These are phyloP conservation scores for Fusarium nanum DNA, from an alignment of 2,329 filamentous ascomycete species.

Conservation along the genomic window DNA sequence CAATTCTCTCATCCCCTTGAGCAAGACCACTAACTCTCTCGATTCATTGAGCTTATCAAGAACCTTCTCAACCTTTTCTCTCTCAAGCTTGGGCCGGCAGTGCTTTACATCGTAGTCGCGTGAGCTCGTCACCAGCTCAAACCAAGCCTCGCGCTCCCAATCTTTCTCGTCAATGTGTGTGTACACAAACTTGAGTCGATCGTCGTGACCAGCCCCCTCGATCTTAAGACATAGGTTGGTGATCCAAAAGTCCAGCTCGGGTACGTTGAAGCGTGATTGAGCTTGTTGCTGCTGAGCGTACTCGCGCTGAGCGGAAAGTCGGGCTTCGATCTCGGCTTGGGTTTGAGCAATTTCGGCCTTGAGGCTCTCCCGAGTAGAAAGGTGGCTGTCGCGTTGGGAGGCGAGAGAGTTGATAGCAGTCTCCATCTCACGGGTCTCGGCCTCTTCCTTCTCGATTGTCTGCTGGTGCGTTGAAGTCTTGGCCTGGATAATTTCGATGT, in stretches of 20 bases:
- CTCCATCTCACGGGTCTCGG: conserved; percentile 82
- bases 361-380: conserved; percentile 66
- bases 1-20: conserved; percentile 85
- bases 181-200: conserved; percentile 90
- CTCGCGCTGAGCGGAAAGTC: conserved; percentile 76
- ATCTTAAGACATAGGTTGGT: conserved; percentile 88
- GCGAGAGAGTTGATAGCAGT: conserved; percentile 68
- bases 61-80: conserved; percentile 80
- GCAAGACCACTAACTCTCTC: conserved; percentile 75
- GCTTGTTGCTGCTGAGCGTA: conserved; percentile 81
- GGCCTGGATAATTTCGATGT: conserved; percentile 83
- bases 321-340: conserved; percentile 75
- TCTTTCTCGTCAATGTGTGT: conserved; percentile 87
- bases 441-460: conserved; percentile 79
- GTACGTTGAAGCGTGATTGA: conserved; percentile 88
- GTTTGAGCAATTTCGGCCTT: conserved; percentile 73
- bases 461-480: conserved; percentile 78
- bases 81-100: conserved; percentile 83
- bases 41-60: conserved; percentile 85
- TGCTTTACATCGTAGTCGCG: conserved; percentile 88
- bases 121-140: conserved; percentile 85
- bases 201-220: conserved; percentile 85
- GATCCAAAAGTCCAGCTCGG: conserved; percentile 96
- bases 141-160: conserved; percentile 91
- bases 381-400: conserved; percentile 70